Conservation (phyloP, 305 asterid genomes). For the Salvia sclarea region DNA sequence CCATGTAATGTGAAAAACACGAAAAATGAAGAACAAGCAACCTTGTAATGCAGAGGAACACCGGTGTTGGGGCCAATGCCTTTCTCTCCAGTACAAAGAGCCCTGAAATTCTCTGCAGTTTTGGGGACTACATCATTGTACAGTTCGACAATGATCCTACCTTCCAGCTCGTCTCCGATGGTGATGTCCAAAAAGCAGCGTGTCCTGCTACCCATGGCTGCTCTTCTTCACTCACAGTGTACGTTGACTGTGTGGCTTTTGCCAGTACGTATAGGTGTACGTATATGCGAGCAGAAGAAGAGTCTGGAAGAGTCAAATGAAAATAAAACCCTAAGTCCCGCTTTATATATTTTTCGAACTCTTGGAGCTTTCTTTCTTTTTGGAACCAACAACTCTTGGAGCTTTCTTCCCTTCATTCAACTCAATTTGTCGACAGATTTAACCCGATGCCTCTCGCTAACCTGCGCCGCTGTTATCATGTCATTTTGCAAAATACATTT, state of each 20-base stretch:
- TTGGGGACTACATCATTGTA: slow-evolving; percentile 78
- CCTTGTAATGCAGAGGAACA: slow-evolving; percentile 93
- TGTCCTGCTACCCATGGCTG: slow-evolving; percentile 44
- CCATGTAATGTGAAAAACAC: background rate
- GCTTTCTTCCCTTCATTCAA: background rate
- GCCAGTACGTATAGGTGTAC: slow-evolving; percentile 19
- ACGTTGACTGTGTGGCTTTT: slow-evolving; percentile 25
- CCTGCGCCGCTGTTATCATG: slow-evolving; percentile 24
- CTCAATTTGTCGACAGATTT: slow-evolving; percentile 21
- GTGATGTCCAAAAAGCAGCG: slow-evolving; percentile 77
- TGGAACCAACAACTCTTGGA: no score
- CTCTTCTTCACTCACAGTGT: slow-evolving; percentile 26
- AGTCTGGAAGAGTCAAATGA: slow-evolving; percentile 27
- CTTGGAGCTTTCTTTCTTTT: slow-evolving; percentile 28
- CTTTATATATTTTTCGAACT: slow-evolving; percentile 47
- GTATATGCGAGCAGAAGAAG: slow-evolving; percentile 33
- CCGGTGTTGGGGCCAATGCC: slow-evolving; percentile 81
- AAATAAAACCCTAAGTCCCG: slow-evolving; percentile 58
- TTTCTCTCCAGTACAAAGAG: slow-evolving; percentile 97
- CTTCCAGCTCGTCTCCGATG: slow-evolving; percentile 91
- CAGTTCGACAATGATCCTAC: slow-evolving; percentile 80
- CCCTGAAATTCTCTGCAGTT: slow-evolving; percentile 96
- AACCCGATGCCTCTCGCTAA: slow-evolving; percentile 10
- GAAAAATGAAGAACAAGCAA: slow-evolving; percentile 21
- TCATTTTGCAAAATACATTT: background rate